Base-by-base conservation (phyloP, 2,329 filamentous ascomycete species). In the Alternaria infectoria region DNA sequence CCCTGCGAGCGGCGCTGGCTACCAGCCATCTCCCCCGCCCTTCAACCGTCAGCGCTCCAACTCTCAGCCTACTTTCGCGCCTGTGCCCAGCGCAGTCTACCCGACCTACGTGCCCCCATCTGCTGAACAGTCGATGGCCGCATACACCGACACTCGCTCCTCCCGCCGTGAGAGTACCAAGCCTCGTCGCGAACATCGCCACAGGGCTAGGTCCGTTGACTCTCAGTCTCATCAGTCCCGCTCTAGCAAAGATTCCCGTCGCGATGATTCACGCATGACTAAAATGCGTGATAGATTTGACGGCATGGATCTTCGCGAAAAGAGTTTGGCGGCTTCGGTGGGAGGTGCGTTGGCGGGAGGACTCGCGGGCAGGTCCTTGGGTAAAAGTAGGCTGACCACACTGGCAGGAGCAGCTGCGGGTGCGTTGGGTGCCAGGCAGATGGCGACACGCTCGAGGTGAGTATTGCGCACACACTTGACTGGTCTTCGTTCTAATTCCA, bases 341-440 rank as follows among this genome's bases (percentile, higher is more conserved):
- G 77, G 72, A 73, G 78, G 78, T 77, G 78, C 77, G 74, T 77
- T 80, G 69, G 78, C 74, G 46, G 78, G 78, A 61, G 78, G 77
- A 52, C 59, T 80, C 57, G 74, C 75, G 25, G 77, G 76, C 36
- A 75, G 70, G 47, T 64, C 69, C 59, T 56, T 77, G 54, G 76
- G 76, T 47, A 73, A 76, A 54, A 74, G 75, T 61, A 76, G 69
- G 68, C 75, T 80, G 66, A 78, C 77, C 46, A 76, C 77, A 58
- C 62, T 79, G 54, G 74, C 75, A 78, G 78, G 78, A 64, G 77
- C 74, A 28, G 78, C 77, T 21, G 75, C 78, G 23, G 77, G 77
- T 58, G 77, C 73, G 17, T 56, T 78, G 21, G 77, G 77, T 43
- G 75, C 70, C 5, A 70, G 73, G 43, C 73, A 66, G n/a, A 62